A percentile compares a stretch with the other conserved stretches of the same genome.
Evolutionary conservation across 768 basidiomycete species (phyloP).

Genomic region (Trametes gibbosa): DNA sequence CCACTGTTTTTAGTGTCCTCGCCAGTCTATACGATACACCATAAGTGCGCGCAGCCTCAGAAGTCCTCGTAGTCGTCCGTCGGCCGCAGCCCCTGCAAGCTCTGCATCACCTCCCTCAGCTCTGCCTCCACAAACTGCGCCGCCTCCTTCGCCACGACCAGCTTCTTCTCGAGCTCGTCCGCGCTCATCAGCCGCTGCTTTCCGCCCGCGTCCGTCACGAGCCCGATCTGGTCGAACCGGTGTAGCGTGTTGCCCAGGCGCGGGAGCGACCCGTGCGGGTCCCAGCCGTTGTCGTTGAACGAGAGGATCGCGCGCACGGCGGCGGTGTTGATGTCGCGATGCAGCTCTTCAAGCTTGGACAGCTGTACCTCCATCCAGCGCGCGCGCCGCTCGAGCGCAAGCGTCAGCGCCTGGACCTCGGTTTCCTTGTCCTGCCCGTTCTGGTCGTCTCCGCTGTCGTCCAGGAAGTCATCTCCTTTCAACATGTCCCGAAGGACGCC

Average conservation of each 20-base stretch:
- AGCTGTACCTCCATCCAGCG: constrained; percentile 93
- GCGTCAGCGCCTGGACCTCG: constrained; percentile 79
- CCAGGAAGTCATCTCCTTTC: constrained; percentile 83
- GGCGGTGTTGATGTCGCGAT: constrained; percentile 87
- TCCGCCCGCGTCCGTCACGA: constrained; percentile 43
- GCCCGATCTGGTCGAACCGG: constrained; percentile 66
- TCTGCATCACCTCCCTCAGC: constrained; percentile 72
- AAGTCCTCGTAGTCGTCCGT: constrained; percentile 34
- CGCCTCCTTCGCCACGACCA: constrained; percentile 67
- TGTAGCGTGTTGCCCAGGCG: constrained; percentile 64
- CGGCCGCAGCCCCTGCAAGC: constrained; percentile 55
- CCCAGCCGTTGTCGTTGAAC: constrained; percentile 87
- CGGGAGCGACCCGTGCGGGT: constrained; percentile 64
- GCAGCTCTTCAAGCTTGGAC: constrained; percentile 83
- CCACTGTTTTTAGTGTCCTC: not conserved
- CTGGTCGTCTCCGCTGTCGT: constrained; percentile 69
- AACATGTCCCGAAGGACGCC: constrained; percentile 85
- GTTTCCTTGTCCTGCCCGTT: constrained; percentile 67
- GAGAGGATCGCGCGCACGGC: constrained; percentile 79
- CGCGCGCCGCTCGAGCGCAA: constrained; percentile 84
- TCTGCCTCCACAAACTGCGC: constrained; percentile 72
- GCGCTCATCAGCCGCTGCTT: constrained; percentile 51
- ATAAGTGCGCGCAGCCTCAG: not conserved
- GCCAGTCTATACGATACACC: not conserved
- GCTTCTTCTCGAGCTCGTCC: constrained; percentile 74